Conservation (phyloP, 139 green algal genomes). For the Pseudopediastrum boryanum region DNA sequence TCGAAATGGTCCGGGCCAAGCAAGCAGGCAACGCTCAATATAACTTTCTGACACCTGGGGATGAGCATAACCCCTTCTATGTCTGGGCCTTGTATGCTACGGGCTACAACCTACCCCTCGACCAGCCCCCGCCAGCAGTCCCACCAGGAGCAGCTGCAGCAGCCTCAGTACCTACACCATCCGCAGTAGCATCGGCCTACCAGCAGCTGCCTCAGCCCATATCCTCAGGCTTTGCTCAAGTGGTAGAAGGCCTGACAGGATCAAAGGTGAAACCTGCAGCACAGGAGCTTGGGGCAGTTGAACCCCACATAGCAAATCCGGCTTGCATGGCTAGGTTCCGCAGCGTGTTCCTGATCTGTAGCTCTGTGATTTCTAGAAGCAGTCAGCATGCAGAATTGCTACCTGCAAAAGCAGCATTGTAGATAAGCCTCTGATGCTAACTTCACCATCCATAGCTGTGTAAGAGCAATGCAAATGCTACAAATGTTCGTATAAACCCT, state of each 20-base stretch:
- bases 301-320: too few relatives aligned
- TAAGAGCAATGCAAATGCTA: too few relatives aligned
- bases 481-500: too few relatives aligned
- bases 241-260: conserved; percentile 30
- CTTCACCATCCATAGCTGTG: too few relatives aligned
- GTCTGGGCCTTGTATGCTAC: conserved; percentile 38
- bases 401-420: not conserved
- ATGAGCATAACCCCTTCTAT: conserved; percentile 28
- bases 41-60: conserved; percentile 41
- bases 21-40: conserved; percentile 36
- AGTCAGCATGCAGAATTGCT: too few relatives aligned
- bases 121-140: conserved; percentile 12
- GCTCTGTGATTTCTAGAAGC: too few relatives aligned
- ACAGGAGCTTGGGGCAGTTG: not conserved
- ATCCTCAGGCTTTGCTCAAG: conserved; percentile 26
- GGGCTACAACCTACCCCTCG: conserved; percentile 7
- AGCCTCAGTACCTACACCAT: not conserved
- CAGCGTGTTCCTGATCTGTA: too few relatives aligned
- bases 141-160: conserved; percentile 2
- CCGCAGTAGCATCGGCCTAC: conserved; percentile 13
- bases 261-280: conserved; percentile 15
- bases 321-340: too few relatives aligned
- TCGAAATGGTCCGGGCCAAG: conserved; percentile 16
- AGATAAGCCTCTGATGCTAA: too few relatives aligned
- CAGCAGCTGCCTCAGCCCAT: not conserved